Conservation (phyloP, 2,329 filamentous ascomycete species). For the Fusarium guadeloupense region DNA sequence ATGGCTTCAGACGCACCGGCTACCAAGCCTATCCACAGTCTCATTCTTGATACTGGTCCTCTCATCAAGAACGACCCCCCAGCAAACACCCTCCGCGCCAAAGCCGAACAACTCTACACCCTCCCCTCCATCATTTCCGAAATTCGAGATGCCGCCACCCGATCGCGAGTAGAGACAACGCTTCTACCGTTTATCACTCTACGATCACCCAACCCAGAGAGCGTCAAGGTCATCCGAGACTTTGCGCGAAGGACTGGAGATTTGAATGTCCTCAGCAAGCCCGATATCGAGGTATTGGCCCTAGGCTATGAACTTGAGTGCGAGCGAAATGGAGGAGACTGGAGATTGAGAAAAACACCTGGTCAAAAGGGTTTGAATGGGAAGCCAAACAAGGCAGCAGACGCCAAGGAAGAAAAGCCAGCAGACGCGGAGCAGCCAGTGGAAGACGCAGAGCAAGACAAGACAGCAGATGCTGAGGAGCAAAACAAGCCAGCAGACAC, state of each 20-base stretch:
- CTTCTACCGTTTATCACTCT: slow-evolving; percentile 86
- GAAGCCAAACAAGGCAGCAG: slow-evolving; percentile 54
- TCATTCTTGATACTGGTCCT: slow-evolving; percentile 90
- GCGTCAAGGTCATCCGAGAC: slow-evolving; percentile 79
- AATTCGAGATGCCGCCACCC: slow-evolving; percentile 85
- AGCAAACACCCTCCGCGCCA: slow-evolving; percentile 80
- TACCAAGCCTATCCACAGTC: slow-evolving; percentile 77
- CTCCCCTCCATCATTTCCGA: slow-evolving; percentile 87
- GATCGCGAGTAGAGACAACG: slow-evolving; percentile 82
- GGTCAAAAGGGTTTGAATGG: slow-evolving; percentile 83
- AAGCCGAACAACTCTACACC: slow-evolving; percentile 81
- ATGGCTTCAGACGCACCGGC: slow-evolving; percentile 39
- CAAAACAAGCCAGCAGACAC: slow-evolving; percentile 49
- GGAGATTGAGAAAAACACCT: slow-evolving; percentile 80
- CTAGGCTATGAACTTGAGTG: slow-evolving; percentile 94
- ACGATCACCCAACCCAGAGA: slow-evolving; percentile 77
- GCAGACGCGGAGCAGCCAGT: slow-evolving; percentile 1
- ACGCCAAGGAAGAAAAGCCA: slow-evolving; percentile 15
- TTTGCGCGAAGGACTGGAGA: slow-evolving; percentile 94
- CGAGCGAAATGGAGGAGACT: slow-evolving; percentile 89
- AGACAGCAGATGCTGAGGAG: slow-evolving; percentile 69
- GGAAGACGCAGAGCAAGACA: slow-evolving; percentile 27
- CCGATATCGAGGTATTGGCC: slow-evolving; percentile 89
- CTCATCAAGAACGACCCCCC: slow-evolving; percentile 93
- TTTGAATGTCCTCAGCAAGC: slow-evolving; percentile 83